Evolutionary conservation across 495 filamentous ascomycete species (phyloP).

Genomic region (Arthonia radiata): DNA sequence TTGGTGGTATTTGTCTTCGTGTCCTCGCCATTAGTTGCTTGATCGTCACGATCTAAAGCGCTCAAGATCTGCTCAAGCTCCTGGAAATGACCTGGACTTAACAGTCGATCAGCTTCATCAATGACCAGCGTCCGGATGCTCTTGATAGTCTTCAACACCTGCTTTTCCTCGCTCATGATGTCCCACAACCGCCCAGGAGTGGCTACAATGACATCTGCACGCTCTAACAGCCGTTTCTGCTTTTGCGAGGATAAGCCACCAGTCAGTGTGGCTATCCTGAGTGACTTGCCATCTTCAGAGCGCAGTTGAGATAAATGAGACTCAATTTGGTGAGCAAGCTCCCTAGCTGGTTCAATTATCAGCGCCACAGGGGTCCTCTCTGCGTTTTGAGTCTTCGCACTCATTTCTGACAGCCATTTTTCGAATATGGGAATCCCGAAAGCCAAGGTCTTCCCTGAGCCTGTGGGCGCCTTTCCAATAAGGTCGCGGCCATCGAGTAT

Average conservation of each 20-base stretch:
- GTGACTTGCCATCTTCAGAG: constrained; percentile 27
- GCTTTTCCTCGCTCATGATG: constrained; percentile 45
- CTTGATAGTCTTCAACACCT: constrained; percentile 35
- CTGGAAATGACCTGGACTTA: constrained; percentile 87
- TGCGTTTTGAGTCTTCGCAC: constrained; percentile 12
- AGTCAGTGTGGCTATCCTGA: constrained; percentile 58
- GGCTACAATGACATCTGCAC: constrained; percentile 69
- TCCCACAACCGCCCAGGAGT: constrained; percentile 93
- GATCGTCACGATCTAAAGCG: constrained; percentile 34
- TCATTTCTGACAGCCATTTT: constrained; percentile 23
- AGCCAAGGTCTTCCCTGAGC: constrained; percentile 64
- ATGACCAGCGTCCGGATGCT: constrained; percentile 61
- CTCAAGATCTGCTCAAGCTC: constrained; percentile 69
- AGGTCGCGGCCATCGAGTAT: constrained; percentile 51
- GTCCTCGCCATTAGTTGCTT: constrained; percentile 9
- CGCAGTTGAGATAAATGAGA: constrained; percentile 57
- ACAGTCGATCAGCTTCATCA: constrained; percentile 79
- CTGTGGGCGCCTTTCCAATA: constrained; percentile 60
- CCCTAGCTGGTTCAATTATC: constrained; percentile 78
- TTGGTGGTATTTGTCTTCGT: constrained; percentile 5
- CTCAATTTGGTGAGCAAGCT: constrained; percentile 73
- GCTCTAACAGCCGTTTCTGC: constrained; percentile 52
- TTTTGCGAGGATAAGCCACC: constrained; percentile 83
- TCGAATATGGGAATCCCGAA: constrained; percentile 62
- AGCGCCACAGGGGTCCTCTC: constrained; percentile 38